A percentile compares a stretch with the other conserved stretches of the same genome.
phyloP scores from a whole-genome alignment of 140 eudicot genomes.

The Cichorium intybus region DNA sequence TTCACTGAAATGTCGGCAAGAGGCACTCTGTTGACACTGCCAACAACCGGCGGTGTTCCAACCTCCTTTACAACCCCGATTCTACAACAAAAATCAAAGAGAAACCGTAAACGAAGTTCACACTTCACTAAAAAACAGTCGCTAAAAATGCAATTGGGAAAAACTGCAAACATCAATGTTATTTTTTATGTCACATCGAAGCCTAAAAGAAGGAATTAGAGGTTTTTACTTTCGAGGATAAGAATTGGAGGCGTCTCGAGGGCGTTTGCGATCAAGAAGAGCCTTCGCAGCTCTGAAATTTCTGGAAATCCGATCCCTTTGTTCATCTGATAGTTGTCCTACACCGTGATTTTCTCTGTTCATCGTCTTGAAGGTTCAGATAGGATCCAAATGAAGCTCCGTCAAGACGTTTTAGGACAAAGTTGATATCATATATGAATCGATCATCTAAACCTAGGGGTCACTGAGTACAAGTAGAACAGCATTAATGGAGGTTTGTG shows the following conservation, averaged over 20 bases:
- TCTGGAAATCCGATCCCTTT: slow-evolving; percentile 76
- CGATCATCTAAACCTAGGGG: slow-evolving; percentile 20
- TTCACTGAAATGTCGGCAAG: slow-evolving; percentile 53
- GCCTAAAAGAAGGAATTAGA: not conserved
- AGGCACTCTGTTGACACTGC: slow-evolving; percentile 45
- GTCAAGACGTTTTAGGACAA: slow-evolving; percentile 5
- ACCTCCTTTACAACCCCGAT: slow-evolving; percentile 25
- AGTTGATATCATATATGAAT: not conserved
- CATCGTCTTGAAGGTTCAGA: slow-evolving; percentile 20
- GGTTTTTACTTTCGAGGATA: slow-evolving; percentile 41
- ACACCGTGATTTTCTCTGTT: slow-evolving; percentile 37
- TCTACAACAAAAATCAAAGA: slow-evolving; percentile 29
- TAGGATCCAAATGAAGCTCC: not conserved
- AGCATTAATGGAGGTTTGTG: slow-evolving; percentile 9
- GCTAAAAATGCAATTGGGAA: not conserved
- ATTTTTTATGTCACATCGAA: not conserved
- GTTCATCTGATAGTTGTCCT: slow-evolving; percentile 63
- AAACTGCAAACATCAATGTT: not conserved
- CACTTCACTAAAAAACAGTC: not conserved
- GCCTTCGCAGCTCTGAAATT: slow-evolving; percentile 83
- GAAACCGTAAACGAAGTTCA: slow-evolving; percentile 6
- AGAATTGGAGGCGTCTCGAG: slow-evolving; percentile 23
- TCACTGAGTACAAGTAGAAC: not conserved
- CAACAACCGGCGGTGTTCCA: slow-evolving; percentile 11
- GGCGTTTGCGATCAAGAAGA: slow-evolving; percentile 64